Conservation (phyloP, 2,329 filamentous ascomycete species). For the Penicillium freii region DNA sequence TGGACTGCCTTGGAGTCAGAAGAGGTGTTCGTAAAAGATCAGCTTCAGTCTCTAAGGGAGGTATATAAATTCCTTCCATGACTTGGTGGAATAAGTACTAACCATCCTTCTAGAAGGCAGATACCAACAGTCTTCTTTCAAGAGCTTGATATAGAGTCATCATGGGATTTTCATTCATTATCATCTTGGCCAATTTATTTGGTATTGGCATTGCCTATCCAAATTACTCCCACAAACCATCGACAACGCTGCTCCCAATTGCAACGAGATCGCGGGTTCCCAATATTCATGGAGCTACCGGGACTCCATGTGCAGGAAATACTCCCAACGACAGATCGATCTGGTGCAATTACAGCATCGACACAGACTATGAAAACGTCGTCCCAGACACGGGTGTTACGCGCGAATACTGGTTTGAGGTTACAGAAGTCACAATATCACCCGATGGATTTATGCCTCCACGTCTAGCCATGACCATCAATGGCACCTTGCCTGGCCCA, state of each 20-base stretch:
- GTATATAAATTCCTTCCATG: neutral
- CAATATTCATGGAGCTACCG: neutral
- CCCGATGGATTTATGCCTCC: conserved; percentile 27
- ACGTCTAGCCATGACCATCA: conserved; percentile 54
- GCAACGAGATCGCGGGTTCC: neutral
- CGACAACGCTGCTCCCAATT: neutral
- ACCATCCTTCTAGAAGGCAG: no score
- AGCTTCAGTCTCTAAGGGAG: neutral
- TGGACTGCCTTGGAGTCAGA: no score
- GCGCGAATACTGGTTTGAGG: conserved; percentile 17
- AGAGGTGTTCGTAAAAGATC: neutral
- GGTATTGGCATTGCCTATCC: neutral
- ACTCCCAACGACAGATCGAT: conserved; percentile 24
- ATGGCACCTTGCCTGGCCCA: conserved; percentile 66
- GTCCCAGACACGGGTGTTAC: conserved; percentile 17
- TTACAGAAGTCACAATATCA: conserved; percentile 14
- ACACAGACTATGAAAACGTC: conserved; percentile 37
- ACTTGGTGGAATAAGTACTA: neutral
- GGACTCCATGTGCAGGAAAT: conserved; percentile 18
- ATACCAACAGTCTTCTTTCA: neutral
- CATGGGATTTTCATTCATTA: neutral
- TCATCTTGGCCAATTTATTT: neutral
- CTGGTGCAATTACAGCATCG: conserved; percentile 33
- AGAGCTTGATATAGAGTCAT: neutral
- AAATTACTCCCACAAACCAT: neutral